phyloP scores from a whole-genome alignment of 768 basidiomycete species.

The Lactarius sanguifluus region DNA sequence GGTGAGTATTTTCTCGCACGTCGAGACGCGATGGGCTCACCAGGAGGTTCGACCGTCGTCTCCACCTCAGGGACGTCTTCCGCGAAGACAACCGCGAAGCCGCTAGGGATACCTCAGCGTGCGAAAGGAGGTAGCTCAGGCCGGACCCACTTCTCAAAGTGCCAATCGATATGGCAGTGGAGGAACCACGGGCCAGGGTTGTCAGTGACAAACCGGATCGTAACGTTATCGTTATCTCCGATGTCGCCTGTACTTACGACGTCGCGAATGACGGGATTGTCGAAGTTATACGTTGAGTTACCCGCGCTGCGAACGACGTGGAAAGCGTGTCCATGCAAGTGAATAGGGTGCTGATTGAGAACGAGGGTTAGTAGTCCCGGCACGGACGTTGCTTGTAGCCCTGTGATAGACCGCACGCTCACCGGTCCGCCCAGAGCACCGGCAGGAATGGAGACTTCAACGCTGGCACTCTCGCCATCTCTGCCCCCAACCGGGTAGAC shows the following conservation, averaged over 20 bases:
- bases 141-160: constrained; percentile 22
- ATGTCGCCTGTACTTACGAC: constrained; percentile 35
- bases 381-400: background rate
- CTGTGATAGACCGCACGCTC: background rate
- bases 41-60: background rate
- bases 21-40: constrained; percentile 1
- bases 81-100: constrained; percentile 19
- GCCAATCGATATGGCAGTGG: constrained; percentile 36
- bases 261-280: constrained; percentile 48
- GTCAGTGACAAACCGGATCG: constrained; percentile 35
- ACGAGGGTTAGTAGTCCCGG: background rate
- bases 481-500: constrained; percentile 47
- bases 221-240: constrained; percentile 24
- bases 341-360: constrained; percentile 2
- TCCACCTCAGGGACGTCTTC: constrained; percentile 16
- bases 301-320: constrained; percentile 25
- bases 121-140: too few relatives aligned
- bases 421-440: background rate
- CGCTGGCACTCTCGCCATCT: constrained; percentile 33
- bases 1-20: background rate
- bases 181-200: constrained; percentile 34
- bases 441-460: constrained; percentile 39
- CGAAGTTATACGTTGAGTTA: constrained; percentile 21
- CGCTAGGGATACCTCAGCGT: background rate
- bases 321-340: constrained; percentile 21